Percentiles rank a stretch among this genome's conserved stretches.
phyloP scores from a whole-genome alignment of 2,329 filamentous ascomycete species.

The Aspergillus glaucus region DNA sequence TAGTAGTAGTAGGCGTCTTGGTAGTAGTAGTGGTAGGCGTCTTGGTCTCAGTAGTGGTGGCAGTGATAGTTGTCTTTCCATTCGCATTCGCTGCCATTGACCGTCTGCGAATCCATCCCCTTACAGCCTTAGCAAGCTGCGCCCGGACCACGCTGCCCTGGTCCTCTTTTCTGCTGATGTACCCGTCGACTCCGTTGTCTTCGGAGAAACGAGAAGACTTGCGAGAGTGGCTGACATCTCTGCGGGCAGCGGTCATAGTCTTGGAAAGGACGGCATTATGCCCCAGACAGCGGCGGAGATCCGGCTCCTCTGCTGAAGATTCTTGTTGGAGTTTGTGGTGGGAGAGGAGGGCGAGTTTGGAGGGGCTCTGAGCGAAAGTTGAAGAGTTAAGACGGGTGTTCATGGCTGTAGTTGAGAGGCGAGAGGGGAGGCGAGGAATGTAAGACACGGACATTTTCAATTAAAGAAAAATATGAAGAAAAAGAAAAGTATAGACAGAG shows the following conservation, averaged over 20 bases:
- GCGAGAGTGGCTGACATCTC: neutral
- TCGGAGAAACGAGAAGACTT: neutral
- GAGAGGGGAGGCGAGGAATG: neutral
- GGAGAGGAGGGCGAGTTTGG: conserved; percentile 9
- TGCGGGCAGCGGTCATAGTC: neutral
- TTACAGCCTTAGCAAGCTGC: conserved; percentile 9
- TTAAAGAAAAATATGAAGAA: neutral
- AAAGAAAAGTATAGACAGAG: neutral
- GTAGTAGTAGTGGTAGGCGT: neutral
- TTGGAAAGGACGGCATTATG: conserved; percentile 5
- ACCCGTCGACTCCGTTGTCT: neutral
- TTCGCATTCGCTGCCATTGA: neutral
- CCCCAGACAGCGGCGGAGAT: conserved; percentile 19
- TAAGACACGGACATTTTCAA: too few relatives aligned
- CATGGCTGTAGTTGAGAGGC: neutral
- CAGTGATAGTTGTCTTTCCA: neutral
- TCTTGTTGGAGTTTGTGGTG: conserved; percentile 13
- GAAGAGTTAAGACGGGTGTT: neutral
- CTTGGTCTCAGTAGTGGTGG: neutral
- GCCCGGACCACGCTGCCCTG: conserved; percentile 5
- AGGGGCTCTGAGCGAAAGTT: neutral
- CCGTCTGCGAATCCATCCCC: conserved; percentile 3
- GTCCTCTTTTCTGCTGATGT: neutral
- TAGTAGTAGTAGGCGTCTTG: neutral
- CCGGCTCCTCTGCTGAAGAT: conserved; percentile 9